Conservation (phyloP, 2,329 filamentous ascomycete genomes). For the Fusarium euwallaceae region DNA sequence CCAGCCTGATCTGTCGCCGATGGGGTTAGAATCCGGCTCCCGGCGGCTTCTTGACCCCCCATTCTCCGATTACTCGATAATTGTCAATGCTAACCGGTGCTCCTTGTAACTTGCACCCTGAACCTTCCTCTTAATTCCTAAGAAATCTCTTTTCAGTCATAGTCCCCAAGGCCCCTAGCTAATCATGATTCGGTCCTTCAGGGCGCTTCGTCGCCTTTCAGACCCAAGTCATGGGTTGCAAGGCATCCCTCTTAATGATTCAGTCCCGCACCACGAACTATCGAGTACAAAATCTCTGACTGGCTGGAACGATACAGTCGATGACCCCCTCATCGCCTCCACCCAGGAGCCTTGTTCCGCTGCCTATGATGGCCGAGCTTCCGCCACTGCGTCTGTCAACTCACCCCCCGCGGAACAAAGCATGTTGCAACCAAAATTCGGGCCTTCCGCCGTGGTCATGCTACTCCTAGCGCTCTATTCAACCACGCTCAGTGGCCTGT, state of each 20-base stretch:
- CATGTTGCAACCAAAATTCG: not conserved
- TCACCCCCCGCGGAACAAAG: fast-evolving
- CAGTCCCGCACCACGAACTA: not conserved
- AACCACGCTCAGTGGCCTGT: not conserved
- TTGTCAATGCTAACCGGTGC: not conserved
- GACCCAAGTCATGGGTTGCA: not conserved
- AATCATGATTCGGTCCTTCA: not conserved
- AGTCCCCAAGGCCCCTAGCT: not conserved
- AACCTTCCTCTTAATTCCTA: not conserved
- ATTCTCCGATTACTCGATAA: not conserved
- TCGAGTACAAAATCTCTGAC: not conserved
- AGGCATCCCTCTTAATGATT: not conserved
- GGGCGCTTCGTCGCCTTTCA: not conserved
- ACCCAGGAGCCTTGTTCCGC: not conserved
- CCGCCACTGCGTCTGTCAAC: not conserved
- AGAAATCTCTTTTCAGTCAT: not conserved
- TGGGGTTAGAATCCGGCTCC: not conserved
- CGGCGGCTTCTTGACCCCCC: not conserved
- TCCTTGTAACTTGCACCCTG: not conserved
- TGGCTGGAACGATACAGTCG: not conserved
- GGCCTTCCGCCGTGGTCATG: not conserved
- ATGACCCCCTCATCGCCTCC: not conserved
- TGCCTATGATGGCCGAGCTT: not conserved
- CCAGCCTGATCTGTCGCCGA: not conserved
- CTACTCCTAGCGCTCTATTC: not conserved